Base-by-base conservation (phyloP, 352 stramenopile species). In the Phytophthora pistaciae region DNA sequence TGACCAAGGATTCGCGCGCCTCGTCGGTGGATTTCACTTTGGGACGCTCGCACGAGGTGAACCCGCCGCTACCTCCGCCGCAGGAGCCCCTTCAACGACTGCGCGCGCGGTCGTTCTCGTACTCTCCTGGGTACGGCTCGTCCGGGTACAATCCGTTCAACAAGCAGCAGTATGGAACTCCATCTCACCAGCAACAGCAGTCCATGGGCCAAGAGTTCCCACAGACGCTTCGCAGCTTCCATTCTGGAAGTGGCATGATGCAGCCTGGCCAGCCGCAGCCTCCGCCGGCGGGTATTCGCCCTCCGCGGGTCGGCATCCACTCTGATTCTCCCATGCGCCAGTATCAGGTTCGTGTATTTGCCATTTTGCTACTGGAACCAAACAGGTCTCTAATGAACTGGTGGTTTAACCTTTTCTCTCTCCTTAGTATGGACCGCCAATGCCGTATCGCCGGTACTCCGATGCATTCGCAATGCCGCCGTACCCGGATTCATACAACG, bases 21-120 rank as follows among this genome's bases (percentile, higher is more conserved):
- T 91, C 84, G 9, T 94, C 87, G 9, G 84, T 93, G 27, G 87
- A 94, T 76, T 92, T 94, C 55, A 94, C 85, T 38, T 78, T 88
- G 52, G 78, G 60, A 60, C 82, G 76, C 1, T 75, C 79, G 13
- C 60, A 68, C 9, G 79, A 91, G 8, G 59, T 91, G 46, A 93
- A 84, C 23, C 87, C 87, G 20, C 87, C 87, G 44, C 64, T 94
- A 6, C 87, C 87, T n/a, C 87, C 85, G 20, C 70, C 81, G 2
- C 79, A 88, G 49, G 85, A 94, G 40, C 83, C 85, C 14, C 64
- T 90, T 10, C 83, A 93, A 70, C 84, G 85, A 13, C 56, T 92
- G n/a, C 87, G 87, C 31, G 87, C 85, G 3, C 82, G 86, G 14
- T 94, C 87, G 36, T 94, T 94, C 46, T 94, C 87, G 60, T 92